Evolutionary conservation across 768 basidiomycete genomes (phyloP), one percentile per base, ranked within the genome.

Genomic region (Psilocybe tampanensis): DNA sequence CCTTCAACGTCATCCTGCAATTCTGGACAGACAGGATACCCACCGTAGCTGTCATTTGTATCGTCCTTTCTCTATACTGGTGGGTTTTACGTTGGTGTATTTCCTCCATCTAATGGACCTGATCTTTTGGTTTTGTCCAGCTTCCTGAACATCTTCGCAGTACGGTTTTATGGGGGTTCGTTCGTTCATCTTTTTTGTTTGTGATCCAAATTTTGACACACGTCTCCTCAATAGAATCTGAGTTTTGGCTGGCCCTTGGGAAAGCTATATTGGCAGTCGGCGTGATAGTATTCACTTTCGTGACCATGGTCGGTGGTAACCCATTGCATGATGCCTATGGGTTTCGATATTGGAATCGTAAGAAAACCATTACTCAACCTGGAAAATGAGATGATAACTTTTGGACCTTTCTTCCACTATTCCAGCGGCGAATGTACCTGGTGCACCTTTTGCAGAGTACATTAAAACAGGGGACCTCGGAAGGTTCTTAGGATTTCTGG

Each of bases 221-320:
- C n/a, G n/a, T n/a, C n/a, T n/a, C n/a, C n/a, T n/a, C n/a, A n/a
- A 15, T 9, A 81, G 81, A 84, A 66, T 78, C 81, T 6, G 83
- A 84, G 61, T 84, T 83, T 61, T 83, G 82, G 81, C 68, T 84
- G 8, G 74, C 81, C 21, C 59, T 79, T 15, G 81, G 81, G 22
- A 85, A 85, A 60, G 76, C 80, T 11, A 61, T 79, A 19, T 68
- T 86, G 2, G 77, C 77, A 9, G 58, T 75, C 42, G 77, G 79
- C n/a, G 64, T 86, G 9, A 78, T 83, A 54, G 54, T 66, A 11
- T 85, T 83, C 64, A 85, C 84, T 3, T 82, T 86, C 55, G 67
- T 85, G 32, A 82, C 81, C 13, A 85, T 86, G 84, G 76, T 83
- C 9, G 84, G 84, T 13, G 84, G 83, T 7, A 85, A 85, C 64